Base-by-base conservation (phyloP, 139 green algal genomes). In the Chlorella sp. region DNA sequence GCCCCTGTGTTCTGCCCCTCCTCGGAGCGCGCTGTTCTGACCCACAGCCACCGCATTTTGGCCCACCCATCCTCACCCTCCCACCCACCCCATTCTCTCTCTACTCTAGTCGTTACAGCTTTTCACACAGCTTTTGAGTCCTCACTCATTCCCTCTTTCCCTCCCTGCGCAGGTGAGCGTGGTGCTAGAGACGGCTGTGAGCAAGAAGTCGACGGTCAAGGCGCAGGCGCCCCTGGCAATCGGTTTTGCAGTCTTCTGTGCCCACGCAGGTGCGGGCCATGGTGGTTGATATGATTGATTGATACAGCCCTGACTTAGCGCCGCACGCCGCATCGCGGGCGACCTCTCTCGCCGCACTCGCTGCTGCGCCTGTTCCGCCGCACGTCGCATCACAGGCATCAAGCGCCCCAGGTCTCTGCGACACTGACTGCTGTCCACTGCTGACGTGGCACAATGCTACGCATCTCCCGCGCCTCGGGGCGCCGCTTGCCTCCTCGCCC, bases 201-300 rank as follows among this genome's bases (percentile, higher is more conserved):
- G 79, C 81, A 88, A 79, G 39, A 90, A 87, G 69, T 78, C 48
- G 40, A 60, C 30, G n/a, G 48, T 69, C 26, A 60, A 40, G 30
- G 57, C 64, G 18, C 80, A 88, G 36, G 91, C 87, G 24, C 91
- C 91, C 19, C 42, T 93, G 57, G 91, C 91, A 39, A 93, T 93
- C 39, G 81, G 91, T 34, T 93, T 93, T 87, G 91, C 91, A 16
- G 91, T 93, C 15, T 93, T 91, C 57, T 90, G 81, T 66, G 91
- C 86, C 48, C 91, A 93, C 68, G 91, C 91, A 15, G 86, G 91
- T 37, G 76, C 91, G 75, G 53, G 91, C 39, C 91, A 61, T 69
- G 91, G 39, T 87, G 60, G 60, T 68, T 14, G 15, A 68, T 82
- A 36, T 19, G 14, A 39, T 18, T 19, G 18, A 81, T 39, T 19